Evolutionary conservation across 352 stramenopile species (phyloP).

Genomic region (Elongisporangium prolatum): DNA sequence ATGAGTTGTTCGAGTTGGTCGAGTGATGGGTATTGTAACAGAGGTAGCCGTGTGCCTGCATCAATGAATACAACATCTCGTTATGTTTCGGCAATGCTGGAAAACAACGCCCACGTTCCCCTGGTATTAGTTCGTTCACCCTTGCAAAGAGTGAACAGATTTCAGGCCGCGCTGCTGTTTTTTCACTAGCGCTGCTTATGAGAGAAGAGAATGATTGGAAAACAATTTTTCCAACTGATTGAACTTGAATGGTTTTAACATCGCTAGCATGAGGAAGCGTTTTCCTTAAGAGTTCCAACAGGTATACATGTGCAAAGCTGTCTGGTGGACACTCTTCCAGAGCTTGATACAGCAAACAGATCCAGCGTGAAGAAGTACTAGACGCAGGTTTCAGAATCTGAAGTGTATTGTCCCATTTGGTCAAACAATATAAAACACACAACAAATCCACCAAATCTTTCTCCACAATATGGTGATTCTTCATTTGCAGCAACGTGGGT

Average conservation of each 20-base stretch:
- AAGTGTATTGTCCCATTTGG: not conserved
- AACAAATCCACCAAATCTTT: constrained; percentile 25
- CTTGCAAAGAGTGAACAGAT: not conserved
- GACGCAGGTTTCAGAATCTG: not conserved
- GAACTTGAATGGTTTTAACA: not conserved
- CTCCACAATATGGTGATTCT: constrained; percentile 22
- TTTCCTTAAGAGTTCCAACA: constrained; percentile 25
- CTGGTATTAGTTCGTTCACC: not conserved
- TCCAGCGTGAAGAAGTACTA: constrained; percentile 22
- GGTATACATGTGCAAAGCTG: constrained; percentile 17
- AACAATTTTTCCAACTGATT: not conserved
- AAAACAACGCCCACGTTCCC: not conserved
- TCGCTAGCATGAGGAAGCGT: constrained; percentile 13
- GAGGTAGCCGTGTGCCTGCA: constrained; percentile 6
- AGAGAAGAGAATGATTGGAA: not conserved
- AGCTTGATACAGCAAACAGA: constrained; percentile 17
- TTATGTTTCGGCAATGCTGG: constrained; percentile 14
- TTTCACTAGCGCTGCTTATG: not conserved
- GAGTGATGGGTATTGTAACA: not conserved
- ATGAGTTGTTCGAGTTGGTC: not conserved
- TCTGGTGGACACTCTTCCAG: constrained; percentile 10
- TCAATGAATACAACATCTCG: constrained; percentile 15
- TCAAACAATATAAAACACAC: constrained; percentile 27
- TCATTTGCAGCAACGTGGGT: constrained; percentile 32
- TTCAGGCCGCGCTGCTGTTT: not conserved